Percentiles rank a stretch among this genome's conserved stretches.
phyloP scores from a whole-genome alignment of 148 eudicot species.

The Agrostemma githago region DNA sequence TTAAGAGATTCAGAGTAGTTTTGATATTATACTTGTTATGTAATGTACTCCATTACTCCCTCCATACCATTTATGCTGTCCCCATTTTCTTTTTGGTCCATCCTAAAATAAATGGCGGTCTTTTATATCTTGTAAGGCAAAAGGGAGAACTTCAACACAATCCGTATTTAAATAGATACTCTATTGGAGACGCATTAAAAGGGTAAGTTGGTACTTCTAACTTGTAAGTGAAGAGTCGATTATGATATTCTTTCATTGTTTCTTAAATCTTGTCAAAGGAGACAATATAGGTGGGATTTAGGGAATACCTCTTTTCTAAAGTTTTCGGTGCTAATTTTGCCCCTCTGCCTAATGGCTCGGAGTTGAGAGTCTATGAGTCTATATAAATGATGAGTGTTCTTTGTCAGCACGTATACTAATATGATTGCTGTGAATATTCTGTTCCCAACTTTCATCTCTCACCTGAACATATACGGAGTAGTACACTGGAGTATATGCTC shows the following conservation, averaged over 20 bases:
- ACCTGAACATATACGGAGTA: neutral
- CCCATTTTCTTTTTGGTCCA: neutral
- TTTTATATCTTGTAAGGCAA: neutral
- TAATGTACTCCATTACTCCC: too few relatives aligned
- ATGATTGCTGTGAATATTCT: neutral
- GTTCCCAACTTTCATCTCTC: neutral
- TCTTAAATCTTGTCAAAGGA: neutral
- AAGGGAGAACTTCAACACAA: neutral
- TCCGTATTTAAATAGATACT: neutral
- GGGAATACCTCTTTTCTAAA: neutral
- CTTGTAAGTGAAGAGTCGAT: neutral
- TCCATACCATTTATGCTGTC: too few relatives aligned
- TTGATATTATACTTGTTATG: neutral
- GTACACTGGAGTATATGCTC: neutral
- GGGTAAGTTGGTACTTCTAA: neutral
- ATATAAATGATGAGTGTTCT: slow-evolving; percentile 1
- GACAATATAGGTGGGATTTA: too few relatives aligned
- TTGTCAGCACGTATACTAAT: neutral
- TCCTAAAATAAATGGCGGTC: neutral
- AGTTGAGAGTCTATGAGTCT: neutral
- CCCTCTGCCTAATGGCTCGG: neutral
- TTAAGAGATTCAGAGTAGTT: neutral
- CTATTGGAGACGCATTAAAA: neutral
- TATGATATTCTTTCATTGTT: neutral
- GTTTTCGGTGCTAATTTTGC: neutral